A percentile compares a stretch with the other conserved stretches of the same genome.
phyloP scores from a whole-genome alignment of 2,329 filamentous ascomycete genomes.

The Exophiala calicioides region DNA sequence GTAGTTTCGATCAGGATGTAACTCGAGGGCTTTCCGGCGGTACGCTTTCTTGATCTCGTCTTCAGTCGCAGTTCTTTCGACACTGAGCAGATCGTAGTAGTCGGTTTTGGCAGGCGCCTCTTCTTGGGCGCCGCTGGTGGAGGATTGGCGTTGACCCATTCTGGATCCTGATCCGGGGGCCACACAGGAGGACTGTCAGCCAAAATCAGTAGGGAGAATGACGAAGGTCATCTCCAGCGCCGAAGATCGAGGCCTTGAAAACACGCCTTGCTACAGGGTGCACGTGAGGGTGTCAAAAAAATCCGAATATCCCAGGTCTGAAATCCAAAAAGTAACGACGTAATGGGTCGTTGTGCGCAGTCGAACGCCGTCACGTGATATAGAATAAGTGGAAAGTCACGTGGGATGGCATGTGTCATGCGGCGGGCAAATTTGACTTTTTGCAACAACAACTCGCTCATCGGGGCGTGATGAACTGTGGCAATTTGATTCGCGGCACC shows the following conservation, averaged over 20 bases:
- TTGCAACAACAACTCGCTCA: too few relatives aligned
- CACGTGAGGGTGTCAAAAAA: background rate
- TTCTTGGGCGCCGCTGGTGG: constrained; percentile 29
- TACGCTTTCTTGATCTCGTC: constrained; percentile 97
- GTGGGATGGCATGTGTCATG: too few relatives aligned
- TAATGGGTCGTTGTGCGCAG: too few relatives aligned
- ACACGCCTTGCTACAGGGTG: background rate
- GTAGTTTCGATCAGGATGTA: constrained; percentile 93
- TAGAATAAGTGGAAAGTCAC: too few relatives aligned
- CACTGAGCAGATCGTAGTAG: constrained; percentile 75
- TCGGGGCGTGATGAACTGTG: constrained; percentile 6
- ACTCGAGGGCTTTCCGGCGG: constrained; percentile 81
- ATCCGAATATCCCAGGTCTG: too few relatives aligned
- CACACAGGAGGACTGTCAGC: background rate
- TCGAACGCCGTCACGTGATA: too few relatives aligned
- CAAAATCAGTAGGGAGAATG: background rate
- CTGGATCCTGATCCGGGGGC: background rate
- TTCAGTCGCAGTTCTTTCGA: constrained; percentile 72
- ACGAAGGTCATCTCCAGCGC: background rate
- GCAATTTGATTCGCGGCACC: constrained; percentile 6
- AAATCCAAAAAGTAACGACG: too few relatives aligned
- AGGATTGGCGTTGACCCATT: constrained; percentile 51
- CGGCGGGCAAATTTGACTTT: too few relatives aligned
- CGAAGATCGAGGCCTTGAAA: background rate
- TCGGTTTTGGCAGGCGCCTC: constrained; percentile 37